phyloP scores from a whole-genome alignment of 805 yeast genomes.

The Saccharomycopsis malanga region DNA sequence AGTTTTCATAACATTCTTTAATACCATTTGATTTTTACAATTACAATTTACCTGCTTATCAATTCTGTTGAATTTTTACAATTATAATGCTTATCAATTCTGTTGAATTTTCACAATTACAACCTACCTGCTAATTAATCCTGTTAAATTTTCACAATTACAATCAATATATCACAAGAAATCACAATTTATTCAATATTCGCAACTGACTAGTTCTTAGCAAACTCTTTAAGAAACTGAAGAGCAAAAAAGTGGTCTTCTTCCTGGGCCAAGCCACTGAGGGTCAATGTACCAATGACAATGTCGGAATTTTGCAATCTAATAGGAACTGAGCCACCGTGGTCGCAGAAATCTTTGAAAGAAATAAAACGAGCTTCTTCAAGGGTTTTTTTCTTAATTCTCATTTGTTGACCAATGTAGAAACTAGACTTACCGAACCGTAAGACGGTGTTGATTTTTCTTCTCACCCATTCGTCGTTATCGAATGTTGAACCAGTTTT shows the following conservation, averaged over 20 bases:
- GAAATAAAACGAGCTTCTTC: conserved; percentile 35
- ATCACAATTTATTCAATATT: too few species aligned
- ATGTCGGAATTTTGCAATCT: conserved; percentile 28
- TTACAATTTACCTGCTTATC: too few species aligned
- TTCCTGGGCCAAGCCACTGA: conserved; percentile 50
- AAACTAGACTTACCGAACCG: conserved; percentile 44
- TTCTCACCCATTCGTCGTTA: conserved; percentile 46
- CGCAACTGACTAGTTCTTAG: too few species aligned
- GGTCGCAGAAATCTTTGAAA: conserved; percentile 40
- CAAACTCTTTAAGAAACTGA: conserved; percentile 30
- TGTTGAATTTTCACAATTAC: too few species aligned
- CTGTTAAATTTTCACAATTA: too few species aligned
- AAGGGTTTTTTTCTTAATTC: conserved; percentile 31
- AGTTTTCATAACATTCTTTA: too few species aligned
- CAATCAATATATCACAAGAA: too few species aligned
- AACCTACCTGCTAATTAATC: too few species aligned
- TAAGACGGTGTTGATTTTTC: conserved; percentile 42
- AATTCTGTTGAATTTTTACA: too few species aligned
- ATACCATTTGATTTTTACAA: too few species aligned
- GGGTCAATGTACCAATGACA: conserved; percentile 43
- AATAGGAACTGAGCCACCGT: conserved; percentile 54
- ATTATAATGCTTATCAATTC: too few species aligned
- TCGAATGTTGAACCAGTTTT: conserved; percentile 37
- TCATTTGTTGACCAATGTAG: conserved; percentile 39
- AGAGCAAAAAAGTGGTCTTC: conserved; percentile 47